Percentiles rank a stretch among this genome's conserved stretches.
These are phyloP conservation scores for Boletus rubescentipes DNA, from an alignment of 768 basidiomycete genomes.

Conservation along the genomic window DNA sequence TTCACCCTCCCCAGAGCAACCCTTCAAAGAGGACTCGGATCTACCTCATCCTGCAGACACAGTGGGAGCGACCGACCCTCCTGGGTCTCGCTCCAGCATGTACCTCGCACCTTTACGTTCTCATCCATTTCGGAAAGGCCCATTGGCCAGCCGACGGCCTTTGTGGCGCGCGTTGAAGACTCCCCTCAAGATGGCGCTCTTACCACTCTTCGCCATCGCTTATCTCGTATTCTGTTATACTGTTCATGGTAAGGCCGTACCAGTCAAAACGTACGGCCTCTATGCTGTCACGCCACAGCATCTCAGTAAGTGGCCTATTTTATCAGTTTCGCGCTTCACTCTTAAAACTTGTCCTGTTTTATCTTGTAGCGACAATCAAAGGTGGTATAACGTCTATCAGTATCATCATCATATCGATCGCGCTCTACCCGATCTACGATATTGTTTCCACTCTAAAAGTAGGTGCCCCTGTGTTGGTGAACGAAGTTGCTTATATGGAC, in stretches of 20 bases:
- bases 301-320: conserved; percentile 12
- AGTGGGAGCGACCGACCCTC: not conserved
- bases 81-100: not conserved
- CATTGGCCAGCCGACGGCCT: not conserved
- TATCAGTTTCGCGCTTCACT: not conserved
- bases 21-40: not conserved
- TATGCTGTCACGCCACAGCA: conserved; percentile 20
- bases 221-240: conserved; percentile 31
- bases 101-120: conserved; percentile 7
- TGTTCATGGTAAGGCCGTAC: conserved; percentile 22
- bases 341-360: too few species aligned
- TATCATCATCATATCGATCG: conserved; percentile 30
- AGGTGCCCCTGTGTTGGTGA: not conserved
- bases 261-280: conserved; percentile 26
- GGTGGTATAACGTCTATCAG: conserved; percentile 28
- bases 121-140: not conserved
- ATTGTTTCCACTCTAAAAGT: conserved; percentile 21
- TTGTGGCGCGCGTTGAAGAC: conserved; percentile 11
- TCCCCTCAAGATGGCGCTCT: conserved; percentile 17
- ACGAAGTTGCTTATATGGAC: not conserved
- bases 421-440: conserved; percentile 23
- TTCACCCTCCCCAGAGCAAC: not conserved
- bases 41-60: not conserved
- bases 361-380: conserved; percentile 27
- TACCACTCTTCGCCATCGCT: conserved; percentile 28